These are phyloP conservation scores for Tylopilus felleus DNA, from an alignment of 768 basidiomycete genomes.

Conservation along the genomic window DNA sequence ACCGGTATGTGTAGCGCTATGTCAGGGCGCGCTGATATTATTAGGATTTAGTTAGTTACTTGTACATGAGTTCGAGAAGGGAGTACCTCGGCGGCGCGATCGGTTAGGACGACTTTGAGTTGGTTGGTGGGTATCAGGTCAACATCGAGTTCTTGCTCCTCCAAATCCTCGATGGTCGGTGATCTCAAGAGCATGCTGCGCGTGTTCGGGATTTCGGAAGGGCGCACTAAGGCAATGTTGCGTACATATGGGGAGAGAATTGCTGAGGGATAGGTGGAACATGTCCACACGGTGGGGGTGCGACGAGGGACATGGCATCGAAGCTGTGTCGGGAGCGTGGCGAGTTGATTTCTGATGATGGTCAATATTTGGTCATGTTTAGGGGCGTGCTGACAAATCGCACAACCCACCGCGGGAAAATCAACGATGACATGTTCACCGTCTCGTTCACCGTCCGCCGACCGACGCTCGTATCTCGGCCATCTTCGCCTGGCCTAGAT, in stretches of 20 bases:
- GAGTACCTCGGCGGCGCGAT: conserved; percentile 71
- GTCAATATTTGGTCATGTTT: no score
- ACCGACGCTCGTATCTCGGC: conserved; percentile 66
- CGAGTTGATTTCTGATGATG: neutral
- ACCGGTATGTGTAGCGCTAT: conserved; percentile 80
- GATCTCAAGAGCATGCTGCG: conserved; percentile 48
- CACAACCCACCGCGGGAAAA: neutral
- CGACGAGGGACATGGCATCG: neutral
- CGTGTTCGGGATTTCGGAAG: conserved; percentile 42
- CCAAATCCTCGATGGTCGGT: conserved; percentile 52
- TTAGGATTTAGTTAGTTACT: no score
- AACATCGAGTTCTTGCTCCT: conserved; percentile 61
- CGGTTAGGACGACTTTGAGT: conserved; percentile 58
- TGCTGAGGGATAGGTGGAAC: neutral
- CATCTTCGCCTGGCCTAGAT: conserved; percentile 59
- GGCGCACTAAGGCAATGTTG: conserved; percentile 8
- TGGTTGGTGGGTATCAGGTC: conserved; percentile 53
- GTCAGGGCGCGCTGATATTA: no score
- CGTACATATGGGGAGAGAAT: neutral
- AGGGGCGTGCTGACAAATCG: conserved; percentile 9
- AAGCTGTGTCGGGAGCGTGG: neutral
- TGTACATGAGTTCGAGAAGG: neutral
- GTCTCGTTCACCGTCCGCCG: conserved; percentile 86
- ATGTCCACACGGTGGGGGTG: neutral
- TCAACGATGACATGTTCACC: conserved; percentile 31